phyloP scores from a whole-genome alignment of 257 asterid genomes.

The Lycium ferocissimum region DNA sequence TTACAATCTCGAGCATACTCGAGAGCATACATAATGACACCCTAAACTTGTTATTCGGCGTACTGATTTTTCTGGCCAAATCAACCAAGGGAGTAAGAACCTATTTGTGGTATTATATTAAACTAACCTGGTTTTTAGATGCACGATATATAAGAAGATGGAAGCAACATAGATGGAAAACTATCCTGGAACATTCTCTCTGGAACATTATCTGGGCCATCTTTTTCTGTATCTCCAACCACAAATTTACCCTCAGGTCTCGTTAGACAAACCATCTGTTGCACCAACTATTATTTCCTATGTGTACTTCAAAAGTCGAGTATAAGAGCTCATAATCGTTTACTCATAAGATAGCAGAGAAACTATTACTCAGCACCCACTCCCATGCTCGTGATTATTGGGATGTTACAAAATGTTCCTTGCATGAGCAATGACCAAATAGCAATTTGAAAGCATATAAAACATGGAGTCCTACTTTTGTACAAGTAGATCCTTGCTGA shows the following conservation, averaged over 20 bases:
- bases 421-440: not conserved
- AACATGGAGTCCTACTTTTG: not conserved
- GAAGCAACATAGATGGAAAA: slow-evolving; percentile 13
- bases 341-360: not conserved
- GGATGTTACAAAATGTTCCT: slow-evolving; percentile 20
- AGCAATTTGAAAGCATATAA: not conserved
- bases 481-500: not conserved
- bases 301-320: not conserved
- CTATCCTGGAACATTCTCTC: not conserved
- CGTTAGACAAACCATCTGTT: not conserved
- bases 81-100: not conserved
- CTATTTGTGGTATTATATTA: not conserved
- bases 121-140: slow-evolving; percentile 1
- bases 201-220: slow-evolving; percentile 1
- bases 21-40: not conserved
- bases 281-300: slow-evolving; percentile 18
- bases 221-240: not conserved
- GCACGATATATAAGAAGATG: not conserved
- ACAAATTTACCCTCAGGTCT: slow-evolving; percentile 6
- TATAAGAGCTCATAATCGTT: not conserved
- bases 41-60: not conserved
- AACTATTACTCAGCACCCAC: not conserved
- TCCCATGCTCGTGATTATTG: not conserved
- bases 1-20: not conserved
- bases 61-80: slow-evolving; percentile 9